Percentiles rank a stretch among this genome's conserved stretches.
These are phyloP conservation scores for Coix lacrymajobi DNA, from an alignment of 176 grass and related monocot species.

Conservation along the genomic window DNA sequence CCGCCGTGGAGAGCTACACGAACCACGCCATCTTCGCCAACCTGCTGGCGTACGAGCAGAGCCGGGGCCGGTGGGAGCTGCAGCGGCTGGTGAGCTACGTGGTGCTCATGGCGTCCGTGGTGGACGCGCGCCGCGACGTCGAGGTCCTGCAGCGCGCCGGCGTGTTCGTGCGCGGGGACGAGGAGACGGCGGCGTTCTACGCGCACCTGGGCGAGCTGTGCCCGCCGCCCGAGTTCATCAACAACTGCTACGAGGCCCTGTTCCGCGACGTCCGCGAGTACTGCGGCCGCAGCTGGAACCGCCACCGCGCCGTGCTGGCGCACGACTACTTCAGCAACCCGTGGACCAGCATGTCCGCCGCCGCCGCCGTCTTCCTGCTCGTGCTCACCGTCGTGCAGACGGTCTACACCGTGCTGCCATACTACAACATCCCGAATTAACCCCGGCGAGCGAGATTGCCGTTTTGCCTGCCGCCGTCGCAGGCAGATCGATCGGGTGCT, in stretches of 20 bases:
- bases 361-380: slow-evolving; percentile 43
- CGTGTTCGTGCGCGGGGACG: slow-evolving; percentile 22
- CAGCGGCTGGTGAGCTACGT: slow-evolving; percentile 43
- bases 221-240: slow-evolving; percentile 12
- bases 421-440: slow-evolving; percentile 13
- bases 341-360: slow-evolving; percentile 52
- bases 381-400: slow-evolving; percentile 55
- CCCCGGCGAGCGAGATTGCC: too few species aligned
- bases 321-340: slow-evolving; percentile 59
- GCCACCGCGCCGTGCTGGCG: slow-evolving; percentile 33
- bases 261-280: slow-evolving; percentile 14
- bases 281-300: slow-evolving; percentile 41
- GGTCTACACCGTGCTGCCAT: slow-evolving; percentile 43
- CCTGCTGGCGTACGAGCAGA: slow-evolving; percentile 50
- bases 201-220: slow-evolving; percentile 38
- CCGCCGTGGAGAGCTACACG: slow-evolving; percentile 40
- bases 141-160: slow-evolving; percentile 32
- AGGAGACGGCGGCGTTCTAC: slow-evolving; percentile 35
- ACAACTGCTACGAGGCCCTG: slow-evolving; percentile 36
- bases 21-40: slow-evolving; percentile 33
- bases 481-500: not conserved
- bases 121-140: slow-evolving; percentile 16
- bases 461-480: not conserved
- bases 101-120: slow-evolving; percentile 37
- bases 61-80: slow-evolving; percentile 40